These are phyloP conservation scores for Aureobasidium namibiae DNA, from an alignment of 2,329 filamentous ascomycete genomes.

Conservation along the genomic window DNA sequence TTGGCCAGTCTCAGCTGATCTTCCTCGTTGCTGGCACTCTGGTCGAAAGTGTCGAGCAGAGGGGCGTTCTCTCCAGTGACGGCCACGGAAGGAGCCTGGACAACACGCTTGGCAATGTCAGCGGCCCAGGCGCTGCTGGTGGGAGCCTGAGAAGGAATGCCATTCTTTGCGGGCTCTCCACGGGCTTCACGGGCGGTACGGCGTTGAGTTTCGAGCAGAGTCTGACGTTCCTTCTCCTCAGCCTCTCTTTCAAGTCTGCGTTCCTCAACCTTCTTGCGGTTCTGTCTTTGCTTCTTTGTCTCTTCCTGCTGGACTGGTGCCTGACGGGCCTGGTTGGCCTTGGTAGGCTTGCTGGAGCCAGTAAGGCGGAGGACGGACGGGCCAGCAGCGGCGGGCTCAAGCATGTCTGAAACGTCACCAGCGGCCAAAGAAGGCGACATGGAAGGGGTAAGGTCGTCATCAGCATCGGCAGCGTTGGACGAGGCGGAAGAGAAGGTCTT, in stretches of 20 bases:
- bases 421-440: constrained; percentile 56
- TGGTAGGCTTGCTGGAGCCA: constrained; percentile 49
- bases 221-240: constrained; percentile 69
- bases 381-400: constrained; percentile 60
- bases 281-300: constrained; percentile 93
- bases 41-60: constrained; percentile 45
- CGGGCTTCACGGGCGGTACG: constrained; percentile 73
- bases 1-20: constrained; percentile 49
- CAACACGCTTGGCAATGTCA: constrained; percentile 20
- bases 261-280: constrained; percentile 78
- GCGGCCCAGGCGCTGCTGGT: constrained; percentile 48
- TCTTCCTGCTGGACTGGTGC: constrained; percentile 57
- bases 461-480: constrained; percentile 64
- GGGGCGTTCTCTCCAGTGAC: constrained; percentile 18
- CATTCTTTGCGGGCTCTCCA: constrained; percentile 75
- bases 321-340: constrained; percentile 51
- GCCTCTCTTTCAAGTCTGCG: constrained; percentile 67
- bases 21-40: constrained; percentile 39
- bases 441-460: constrained; percentile 68
- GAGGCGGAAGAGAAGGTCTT: constrained; percentile 47
- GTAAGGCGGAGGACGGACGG: constrained; percentile 74
- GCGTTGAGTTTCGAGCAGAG: constrained; percentile 71
- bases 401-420: constrained; percentile 81
- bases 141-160: constrained; percentile 45
- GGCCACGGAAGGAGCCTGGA: constrained; percentile 16